Conservation (phyloP, 805 yeast genomes). For the Nakazawaea pomicola region DNA sequence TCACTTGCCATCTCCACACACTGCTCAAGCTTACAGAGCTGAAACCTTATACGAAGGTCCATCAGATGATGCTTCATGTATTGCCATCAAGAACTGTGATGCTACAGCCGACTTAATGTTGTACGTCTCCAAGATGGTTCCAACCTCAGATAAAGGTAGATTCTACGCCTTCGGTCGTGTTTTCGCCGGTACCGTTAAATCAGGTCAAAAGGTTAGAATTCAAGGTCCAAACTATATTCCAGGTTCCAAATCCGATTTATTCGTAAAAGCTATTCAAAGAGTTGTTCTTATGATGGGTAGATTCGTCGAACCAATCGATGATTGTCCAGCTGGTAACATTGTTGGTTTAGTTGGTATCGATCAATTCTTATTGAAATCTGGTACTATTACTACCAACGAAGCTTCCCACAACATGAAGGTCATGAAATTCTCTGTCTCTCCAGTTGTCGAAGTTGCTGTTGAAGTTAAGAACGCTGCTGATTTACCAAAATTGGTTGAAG, state of each 20-base stretch:
- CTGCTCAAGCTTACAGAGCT: conserved; percentile 99
- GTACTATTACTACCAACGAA: conserved; percentile 97
- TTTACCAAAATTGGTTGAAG: conserved; percentile 98
- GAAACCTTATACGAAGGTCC: conserved; percentile 99
- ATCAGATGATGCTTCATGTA: conserved; percentile 81
- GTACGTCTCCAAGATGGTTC: conserved; percentile 99
- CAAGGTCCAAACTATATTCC: conserved; percentile 99
- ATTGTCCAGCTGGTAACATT: conserved; percentile 99
- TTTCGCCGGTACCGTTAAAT: conserved; percentile 98
- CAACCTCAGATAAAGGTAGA: conserved; percentile 99
- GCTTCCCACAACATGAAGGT: conserved; percentile 99
- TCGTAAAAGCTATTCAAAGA: conserved; percentile 97
- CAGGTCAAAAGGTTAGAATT: conserved; percentile 99
- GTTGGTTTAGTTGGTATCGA: conserved; percentile 99
- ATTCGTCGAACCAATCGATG: conserved; percentile 95
- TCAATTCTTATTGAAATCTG: conserved; percentile 98
- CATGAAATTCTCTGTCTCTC: conserved; percentile 99
- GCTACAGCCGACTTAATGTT: conserved; percentile 97
- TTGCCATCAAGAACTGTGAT: conserved; percentile 96
- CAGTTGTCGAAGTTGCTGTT: conserved; percentile 99
- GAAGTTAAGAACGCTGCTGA: conserved; percentile 99
- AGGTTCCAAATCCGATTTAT: conserved; percentile 97
- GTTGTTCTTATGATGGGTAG: conserved; percentile 99
- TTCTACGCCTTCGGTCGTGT: conserved; percentile 99
- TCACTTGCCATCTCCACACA: conserved; percentile 99